Evolutionary conservation across 441 rosid species (phyloP), one percentile per base, ranked within the genome.

Genomic region (Omphalea diandra): DNA sequence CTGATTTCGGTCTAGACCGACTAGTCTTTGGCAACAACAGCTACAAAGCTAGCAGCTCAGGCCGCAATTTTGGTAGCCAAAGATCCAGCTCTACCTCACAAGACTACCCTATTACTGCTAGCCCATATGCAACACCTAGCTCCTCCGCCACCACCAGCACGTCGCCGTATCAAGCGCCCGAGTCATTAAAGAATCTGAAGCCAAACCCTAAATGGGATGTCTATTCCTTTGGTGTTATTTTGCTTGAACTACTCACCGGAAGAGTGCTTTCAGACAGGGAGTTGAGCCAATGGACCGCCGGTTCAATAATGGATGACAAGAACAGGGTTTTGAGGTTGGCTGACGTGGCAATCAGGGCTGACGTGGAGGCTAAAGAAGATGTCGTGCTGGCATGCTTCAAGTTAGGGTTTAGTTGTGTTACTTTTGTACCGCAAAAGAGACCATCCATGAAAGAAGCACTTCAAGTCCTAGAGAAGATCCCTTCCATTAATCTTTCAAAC

Each of bases 201-300:
- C 87, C 94, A 44, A 88, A 75, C 79, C 68, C 87, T 1, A 93
- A 84, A 69, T 86, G 94, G 90, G 98, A 93, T 12, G 90, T 88
- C 14, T 93, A 83, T 68, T 82, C 97, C 0, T 89, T 86, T 1
- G 98, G 97, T 15, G 54, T 84, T 0, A 67, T 93, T 46, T 61
- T 90, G 76, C 84, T 94, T 33, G 97, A 91, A 80, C 92, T 94
- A 71, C 85, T 94, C 18, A 85, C 79, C 0, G 97, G 96, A 4
- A 82, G 87, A 74, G 87, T 73, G 26, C 75, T 86, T 38, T 59
- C 77, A 5, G 83, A 83, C 12, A 35, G 72, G 27, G 91, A 91
- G 38, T 29, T 85, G 56, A 72, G 75, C 38, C 88, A 80, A 35
- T 78, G 82, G 79, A 54, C 76, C 0, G 58, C 71, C 7, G 74